These are phyloP conservation scores for Fraxinus baroniana DNA, from an alignment of 305 asterid species.

Conservation along the genomic window DNA sequence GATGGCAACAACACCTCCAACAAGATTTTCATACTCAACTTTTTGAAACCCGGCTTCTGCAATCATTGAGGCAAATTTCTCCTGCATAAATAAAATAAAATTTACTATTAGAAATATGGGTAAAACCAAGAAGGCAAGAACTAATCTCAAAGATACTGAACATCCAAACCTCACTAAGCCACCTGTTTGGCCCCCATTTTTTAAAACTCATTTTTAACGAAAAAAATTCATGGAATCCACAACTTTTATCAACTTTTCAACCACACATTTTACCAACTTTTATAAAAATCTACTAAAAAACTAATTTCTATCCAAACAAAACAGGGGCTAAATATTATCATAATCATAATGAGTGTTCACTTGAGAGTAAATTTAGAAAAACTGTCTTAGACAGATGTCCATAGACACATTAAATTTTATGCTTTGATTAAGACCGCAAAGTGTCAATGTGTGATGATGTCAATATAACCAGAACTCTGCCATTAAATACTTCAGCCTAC, in stretches of 20 bases:
- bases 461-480: background rate
- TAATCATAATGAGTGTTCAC: background rate
- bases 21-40: conserved; percentile 90
- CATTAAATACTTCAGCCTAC: background rate
- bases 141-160: background rate
- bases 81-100: conserved; percentile 42
- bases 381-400: background rate
- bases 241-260: no score
- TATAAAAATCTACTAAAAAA: background rate
- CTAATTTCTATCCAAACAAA: background rate
- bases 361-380: background rate
- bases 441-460: background rate
- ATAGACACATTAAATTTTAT: background rate
- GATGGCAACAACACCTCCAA: conserved; percentile 89
- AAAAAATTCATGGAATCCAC: no score
- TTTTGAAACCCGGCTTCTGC: conserved; percentile 85
- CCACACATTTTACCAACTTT: background rate
- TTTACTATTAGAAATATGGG: background rate
- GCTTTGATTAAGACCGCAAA: background rate
- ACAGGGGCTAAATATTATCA: background rate
- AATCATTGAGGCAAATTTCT: conserved; percentile 76
- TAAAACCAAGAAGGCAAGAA: background rate
- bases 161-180: background rate
- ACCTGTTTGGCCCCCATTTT: background rate
- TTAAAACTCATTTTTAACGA: background rate